Percentiles rank a stretch among this genome's conserved stretches.
phyloP scores from a whole-genome alignment of 1,284 basidiomycete species.

The Sporisorium sorghi region DNA sequence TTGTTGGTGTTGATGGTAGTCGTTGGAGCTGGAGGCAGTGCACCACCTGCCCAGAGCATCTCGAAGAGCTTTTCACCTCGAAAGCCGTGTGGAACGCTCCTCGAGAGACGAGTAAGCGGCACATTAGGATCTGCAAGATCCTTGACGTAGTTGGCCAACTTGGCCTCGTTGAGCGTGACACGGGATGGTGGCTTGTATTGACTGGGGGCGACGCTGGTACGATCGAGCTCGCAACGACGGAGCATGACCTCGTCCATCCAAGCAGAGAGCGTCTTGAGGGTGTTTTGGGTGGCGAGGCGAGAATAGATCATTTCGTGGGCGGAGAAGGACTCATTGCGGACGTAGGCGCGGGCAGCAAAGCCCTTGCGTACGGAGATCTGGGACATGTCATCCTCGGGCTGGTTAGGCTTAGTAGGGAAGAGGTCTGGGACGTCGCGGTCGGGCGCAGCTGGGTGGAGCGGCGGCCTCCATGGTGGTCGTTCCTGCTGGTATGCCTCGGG shows the following conservation, averaged over 20 bases:
- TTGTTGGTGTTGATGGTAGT: slow-evolving; percentile 4
- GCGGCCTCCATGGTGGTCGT: slow-evolving; percentile 60
- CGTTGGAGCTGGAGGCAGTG: slow-evolving; percentile 23
- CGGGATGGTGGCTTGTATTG: slow-evolving; percentile 69
- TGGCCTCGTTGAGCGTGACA: slow-evolving; percentile 89
- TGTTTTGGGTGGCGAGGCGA: slow-evolving; percentile 69
- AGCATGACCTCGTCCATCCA: slow-evolving; percentile 54
- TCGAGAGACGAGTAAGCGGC: slow-evolving; percentile 85
- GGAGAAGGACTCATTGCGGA: slow-evolving; percentile 73
- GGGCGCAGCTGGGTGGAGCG: slow-evolving; percentile 48
- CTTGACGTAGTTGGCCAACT: slow-evolving; percentile 86
- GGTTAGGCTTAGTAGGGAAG: slow-evolving; percentile 82
- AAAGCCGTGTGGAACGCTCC: slow-evolving; percentile 90
- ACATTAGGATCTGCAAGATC: slow-evolving; percentile 90
- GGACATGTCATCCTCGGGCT: slow-evolving; percentile 86
- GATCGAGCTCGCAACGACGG: slow-evolving; percentile 39
- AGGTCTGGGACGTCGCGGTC: slow-evolving; percentile 75
- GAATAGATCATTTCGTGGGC: slow-evolving; percentile 73
- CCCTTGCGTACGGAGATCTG: slow-evolving; percentile 83
- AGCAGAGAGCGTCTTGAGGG: slow-evolving; percentile 34
- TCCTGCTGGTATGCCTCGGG: slow-evolving; percentile 49
- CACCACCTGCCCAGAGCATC: slow-evolving; percentile 76
- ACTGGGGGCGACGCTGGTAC: slow-evolving; percentile 21
- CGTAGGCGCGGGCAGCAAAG: slow-evolving; percentile 72
- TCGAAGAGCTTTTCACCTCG: slow-evolving; percentile 92